Base-by-base conservation (phyloP, 345 rosid genomes). In the Odontarrhena argentea region DNA sequence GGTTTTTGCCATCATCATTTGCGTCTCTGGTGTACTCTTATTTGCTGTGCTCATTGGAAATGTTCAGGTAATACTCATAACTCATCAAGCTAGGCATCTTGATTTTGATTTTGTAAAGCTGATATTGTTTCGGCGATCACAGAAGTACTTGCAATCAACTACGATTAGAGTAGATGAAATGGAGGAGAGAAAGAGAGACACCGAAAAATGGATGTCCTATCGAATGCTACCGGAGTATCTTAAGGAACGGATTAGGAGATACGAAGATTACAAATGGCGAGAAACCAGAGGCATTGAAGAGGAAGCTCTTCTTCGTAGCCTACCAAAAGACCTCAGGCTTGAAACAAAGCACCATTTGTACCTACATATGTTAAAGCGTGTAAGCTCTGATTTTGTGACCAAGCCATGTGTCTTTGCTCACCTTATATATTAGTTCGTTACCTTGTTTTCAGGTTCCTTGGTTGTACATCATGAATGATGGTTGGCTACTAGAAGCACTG, bases 1-100 rank as follows among this genome's bases (percentile, higher is more conserved):
- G 9, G 0, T 64, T 5, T 79, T 84, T 72, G 83, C 87, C 0
- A 8, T 81, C 43, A 41, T 48, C 73, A 77, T 81, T 12, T 54
- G 79, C 18, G 74, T 74, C 18, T 26, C 55, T 34, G 87, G 87
- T 45, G 66, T 84, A 53, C 52, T 84, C 37, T 76, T 84, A 53
- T 84, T 84, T 55, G 77, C 85, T 22, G 40, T 76, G 0, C 82
- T 84, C 38, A 84, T 84, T 25, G 85, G 89, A 36, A 84, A 84
- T 38, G 82, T 82, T 83, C 85, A 84, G 83, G 86, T 80, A 72
- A 53, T 59, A 24, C 50, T 41, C 48, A 8, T 26, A 28, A 18
- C 22, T 18, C 22, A 18, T 18, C 22, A 18, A 18, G 22, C 38
- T 22, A 14, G 32, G 32, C 0, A 8, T 24, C 3, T 7, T 6